Evolutionary conservation across 2,329 filamentous ascomycete genomes (phyloP), one percentile per base, ranked within the genome.

Genomic region (Cordyceps farinosa): DNA sequence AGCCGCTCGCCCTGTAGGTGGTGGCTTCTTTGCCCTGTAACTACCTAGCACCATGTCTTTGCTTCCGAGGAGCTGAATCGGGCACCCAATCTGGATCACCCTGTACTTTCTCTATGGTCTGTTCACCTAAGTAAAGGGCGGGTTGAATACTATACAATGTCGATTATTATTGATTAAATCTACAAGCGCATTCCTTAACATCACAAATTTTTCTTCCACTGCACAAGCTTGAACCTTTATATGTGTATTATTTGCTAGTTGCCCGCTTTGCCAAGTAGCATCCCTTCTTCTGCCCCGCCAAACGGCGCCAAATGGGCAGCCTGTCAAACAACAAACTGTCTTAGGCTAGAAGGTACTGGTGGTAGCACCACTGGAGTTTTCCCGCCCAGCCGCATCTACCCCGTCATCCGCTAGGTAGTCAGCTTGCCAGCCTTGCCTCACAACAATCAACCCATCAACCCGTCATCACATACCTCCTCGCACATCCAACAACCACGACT

Each of bases 361-460:
- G 22, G 22, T 22, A 22, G 22, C 22, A 22, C 22, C 22, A 22
- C 22, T 22, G 45, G 45, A 48, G 13, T 45, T 48, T 48, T 48
- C 32, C 32, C n/a, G 56, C 56, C 44, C 40, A 59, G 29, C 47
- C 42, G n/a, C 42, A 27, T 58, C 38, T 38, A 30, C 38, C 45
- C 56, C 56, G 9, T 38, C 11, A 11, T 11, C 11, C 9, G 6
- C 36, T 11, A 3, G 36, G 36, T 38, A 11, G 22, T 22, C 22
- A 22, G 22, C 36, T 11, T 38, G 36, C 9, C 10, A 40, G 38
- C 11, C 13, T 29, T 38, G 50, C 58, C 48, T 61, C 58, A 54
- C 58, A 47, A 61, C 50, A 61, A 22, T 22, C 22, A 22, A 22
- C 22, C 22, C 22, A 52, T 60, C 57, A 52, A 60, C 34, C 47